These are phyloP conservation scores for Kwoniella heveanensis DNA, from an alignment of 768 basidiomycete genomes.

Conservation along the genomic window DNA sequence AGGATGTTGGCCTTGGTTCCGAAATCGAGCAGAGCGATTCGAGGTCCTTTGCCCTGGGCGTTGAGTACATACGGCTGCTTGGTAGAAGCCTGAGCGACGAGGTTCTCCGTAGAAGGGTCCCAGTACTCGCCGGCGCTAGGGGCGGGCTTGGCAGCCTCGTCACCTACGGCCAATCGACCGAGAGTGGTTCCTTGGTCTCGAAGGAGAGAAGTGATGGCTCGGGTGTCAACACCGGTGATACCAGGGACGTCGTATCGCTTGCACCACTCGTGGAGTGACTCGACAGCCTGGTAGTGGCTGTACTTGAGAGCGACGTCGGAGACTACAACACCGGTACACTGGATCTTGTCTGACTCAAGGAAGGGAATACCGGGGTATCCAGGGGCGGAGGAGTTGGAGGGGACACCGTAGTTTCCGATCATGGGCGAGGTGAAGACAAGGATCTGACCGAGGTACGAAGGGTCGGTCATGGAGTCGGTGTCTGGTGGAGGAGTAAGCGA, in stretches of 20 bases:
- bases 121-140: constrained; percentile 77
- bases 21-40: constrained; percentile 94
- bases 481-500: constrained; percentile 60
- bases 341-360: constrained; percentile 84
- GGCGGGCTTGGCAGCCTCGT: constrained; percentile 64
- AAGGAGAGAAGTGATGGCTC: constrained; percentile 88
- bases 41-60: constrained; percentile 73
- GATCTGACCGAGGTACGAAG: constrained; percentile 96
- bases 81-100: constrained; percentile 91
- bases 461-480: constrained; percentile 99
- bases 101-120: constrained; percentile 89
- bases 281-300: constrained; percentile 91
- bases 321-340: constrained; percentile 90
- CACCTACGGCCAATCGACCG: constrained; percentile 81
- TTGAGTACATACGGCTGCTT: constrained; percentile 81
- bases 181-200: constrained; percentile 97
- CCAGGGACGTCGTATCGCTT: constrained; percentile 83
- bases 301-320: constrained; percentile 92
- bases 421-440: constrained; percentile 97
- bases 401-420: constrained; percentile 98
- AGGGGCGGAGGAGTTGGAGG: constrained; percentile 63
- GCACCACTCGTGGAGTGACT: constrained; percentile 93
- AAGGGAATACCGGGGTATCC: constrained; percentile 67
- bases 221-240: constrained; percentile 95
- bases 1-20: constrained; percentile 97